Base-by-base conservation (phyloP, 108 stramenopile species). In the Parmales sp. region DNA sequence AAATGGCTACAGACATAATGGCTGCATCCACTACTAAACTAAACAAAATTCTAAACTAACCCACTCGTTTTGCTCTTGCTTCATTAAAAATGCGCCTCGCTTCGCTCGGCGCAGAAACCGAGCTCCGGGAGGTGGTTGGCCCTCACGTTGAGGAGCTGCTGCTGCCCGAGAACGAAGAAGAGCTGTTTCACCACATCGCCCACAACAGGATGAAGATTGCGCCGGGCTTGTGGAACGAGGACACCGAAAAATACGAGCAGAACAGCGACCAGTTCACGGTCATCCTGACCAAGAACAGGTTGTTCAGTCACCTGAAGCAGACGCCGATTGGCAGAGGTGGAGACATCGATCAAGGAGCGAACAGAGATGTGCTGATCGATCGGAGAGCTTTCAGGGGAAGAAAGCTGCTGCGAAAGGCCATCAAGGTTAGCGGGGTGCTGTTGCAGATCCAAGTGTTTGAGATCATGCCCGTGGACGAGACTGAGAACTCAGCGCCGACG, bases 141-240 rank as follows among this genome's bases (percentile, higher is more conserved):
- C 66, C 66, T 3, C 39, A 48, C 45, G 66, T 45, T 16, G 44
- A 67, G 20, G 44, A 67, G 28, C 2, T 67, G 45, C 45, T 67
- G 6, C 34, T 22, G 31, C 66, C 39, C 34, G 66, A 67, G 66
- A 26, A 45, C 31, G 66, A 67, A 31, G 66, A 46, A 36, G 66
- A 67, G 66, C 45, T 67, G 66, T 34, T 67, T 46, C 45, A 31
- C 16, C 45, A 48, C 66, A 46, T 67, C 18, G 28, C 45, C 45
- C 29, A 26, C 44, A 45, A 67, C 4, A 44, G 66, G 16, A 48
- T 67, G 29, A 36, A 45, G 28, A 44, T 67, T 20, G 22, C 26
- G 29, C 45, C 45, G 45, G 66, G 66, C 4, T 2, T 67, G 11
- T 31, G 45, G 31, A 45, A 67, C 45, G 66, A 36, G 29, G 66